Evolutionary conservation across 2,329 filamentous ascomycete genomes (phyloP).

Genomic region (Apiospora kogelbergensis): DNA sequence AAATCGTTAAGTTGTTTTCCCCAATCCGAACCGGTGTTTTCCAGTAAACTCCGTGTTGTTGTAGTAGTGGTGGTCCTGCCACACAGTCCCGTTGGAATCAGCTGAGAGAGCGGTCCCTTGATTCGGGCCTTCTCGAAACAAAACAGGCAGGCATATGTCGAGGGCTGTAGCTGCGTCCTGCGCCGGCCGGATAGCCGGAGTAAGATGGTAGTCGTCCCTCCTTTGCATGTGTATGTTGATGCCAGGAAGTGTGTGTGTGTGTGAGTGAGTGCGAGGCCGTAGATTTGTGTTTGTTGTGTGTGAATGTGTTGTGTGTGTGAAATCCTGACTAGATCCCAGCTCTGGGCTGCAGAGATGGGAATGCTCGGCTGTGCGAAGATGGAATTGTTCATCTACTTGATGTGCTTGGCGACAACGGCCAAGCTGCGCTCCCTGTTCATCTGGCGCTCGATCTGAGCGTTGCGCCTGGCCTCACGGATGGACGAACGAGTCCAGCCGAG

Average conservation of each 20-base stretch:
- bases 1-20: neutral
- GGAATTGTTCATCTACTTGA: neutral
- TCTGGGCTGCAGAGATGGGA: neutral
- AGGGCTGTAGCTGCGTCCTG: neutral
- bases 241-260: neutral
- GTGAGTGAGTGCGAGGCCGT: neutral
- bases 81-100: slow-evolving; percentile 6
- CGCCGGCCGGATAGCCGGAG: slow-evolving; percentile 1
- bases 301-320: neutral
- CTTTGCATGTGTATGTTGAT: neutral
- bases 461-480: slow-evolving; percentile 14
- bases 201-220: neutral
- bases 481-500: slow-evolving; percentile 15
- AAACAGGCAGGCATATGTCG: neutral
- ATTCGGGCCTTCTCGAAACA: slow-evolving; percentile 3
- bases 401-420: neutral
- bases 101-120: neutral
- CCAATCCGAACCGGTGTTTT: slow-evolving; percentile 5
- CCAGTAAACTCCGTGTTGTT: neutral
- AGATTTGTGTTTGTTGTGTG: neutral
- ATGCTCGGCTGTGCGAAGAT: neutral
- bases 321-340: neutral
- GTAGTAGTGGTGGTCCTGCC: neutral
- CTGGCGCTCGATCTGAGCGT: slow-evolving; percentile 6
- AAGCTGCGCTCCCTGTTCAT: slow-evolving; percentile 1